Percentiles rank a stretch among this genome's conserved stretches.
phyloP scores from a whole-genome alignment of 805 yeast species.

The Cyberlindnera suaveolens region DNA sequence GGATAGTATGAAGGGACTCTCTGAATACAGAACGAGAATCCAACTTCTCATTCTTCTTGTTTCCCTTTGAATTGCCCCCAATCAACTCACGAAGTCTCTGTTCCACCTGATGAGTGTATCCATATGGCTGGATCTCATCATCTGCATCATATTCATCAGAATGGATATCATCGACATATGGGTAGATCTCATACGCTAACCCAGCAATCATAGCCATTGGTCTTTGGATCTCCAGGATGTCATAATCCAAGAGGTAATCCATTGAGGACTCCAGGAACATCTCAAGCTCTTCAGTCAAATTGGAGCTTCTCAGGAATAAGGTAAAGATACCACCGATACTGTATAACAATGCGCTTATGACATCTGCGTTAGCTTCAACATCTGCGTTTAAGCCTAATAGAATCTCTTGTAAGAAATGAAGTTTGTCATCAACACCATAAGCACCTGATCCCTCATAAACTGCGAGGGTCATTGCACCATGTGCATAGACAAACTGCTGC shows the following conservation, averaged over 20 bases:
- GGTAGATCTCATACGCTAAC: slow-evolving; percentile 19
- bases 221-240: slow-evolving; percentile 15
- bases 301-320: slow-evolving; percentile 8
- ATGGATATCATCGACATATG: slow-evolving; percentile 35
- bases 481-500: slow-evolving; percentile 20
- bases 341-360: slow-evolving; percentile 18
- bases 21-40: slow-evolving; percentile 54
- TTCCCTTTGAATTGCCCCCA: slow-evolving; percentile 44
- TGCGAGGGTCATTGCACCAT: slow-evolving; percentile 16
- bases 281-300: slow-evolving; percentile 18
- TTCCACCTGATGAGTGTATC: slow-evolving; percentile 43
- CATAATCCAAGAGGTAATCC: slow-evolving; percentile 16
- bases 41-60: slow-evolving; percentile 55
- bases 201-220: slow-evolving; percentile 23
- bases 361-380: slow-evolving; percentile 5
- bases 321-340: slow-evolving; percentile 22
- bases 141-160: slow-evolving; percentile 36
- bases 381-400: slow-evolving; percentile 11
- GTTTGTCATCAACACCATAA: slow-evolving; percentile 20
- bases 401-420: slow-evolving; percentile 13
- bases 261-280: slow-evolving; percentile 15
- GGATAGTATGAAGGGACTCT: slow-evolving; percentile 47
- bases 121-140: slow-evolving; percentile 44
- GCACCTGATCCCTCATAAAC: slow-evolving; percentile 23
- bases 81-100: slow-evolving; percentile 36